Conservation (phyloP, 305 asterid species). For the Ilex paraguariensis region DNA sequence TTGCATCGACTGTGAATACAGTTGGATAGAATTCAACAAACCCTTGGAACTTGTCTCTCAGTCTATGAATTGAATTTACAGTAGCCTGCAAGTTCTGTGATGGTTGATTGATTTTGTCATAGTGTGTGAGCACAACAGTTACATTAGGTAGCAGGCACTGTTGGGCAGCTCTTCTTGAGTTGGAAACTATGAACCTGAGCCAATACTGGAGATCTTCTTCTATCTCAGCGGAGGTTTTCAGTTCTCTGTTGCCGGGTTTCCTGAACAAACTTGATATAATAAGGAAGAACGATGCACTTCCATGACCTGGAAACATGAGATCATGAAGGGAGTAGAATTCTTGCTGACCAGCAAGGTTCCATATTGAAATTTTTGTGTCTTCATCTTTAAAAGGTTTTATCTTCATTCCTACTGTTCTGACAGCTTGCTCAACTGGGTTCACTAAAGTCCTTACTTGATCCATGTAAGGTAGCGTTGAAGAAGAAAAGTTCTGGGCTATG, state of each 20-base stretch:
- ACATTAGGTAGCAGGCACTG: constrained; percentile 81
- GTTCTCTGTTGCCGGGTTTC: constrained; percentile 59
- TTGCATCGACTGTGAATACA: constrained; percentile 81
- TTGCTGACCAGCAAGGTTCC: constrained; percentile 84
- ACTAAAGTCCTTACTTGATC: constrained; percentile 68
- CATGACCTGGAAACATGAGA: constrained; percentile 82
- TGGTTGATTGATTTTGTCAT: constrained; percentile 53
- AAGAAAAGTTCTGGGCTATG: constrained; percentile 50
- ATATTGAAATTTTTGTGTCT: constrained; percentile 61
- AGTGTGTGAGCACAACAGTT: constrained; percentile 72
- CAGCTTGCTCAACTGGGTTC: constrained; percentile 80
- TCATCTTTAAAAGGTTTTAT: constrained; percentile 59
- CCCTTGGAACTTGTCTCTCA: constrained; percentile 61
- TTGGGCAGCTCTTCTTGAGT: constrained; percentile 62
- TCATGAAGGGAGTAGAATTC: constrained; percentile 64
- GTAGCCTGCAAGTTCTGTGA: constrained; percentile 41
- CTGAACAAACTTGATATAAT: constrained; percentile 58
- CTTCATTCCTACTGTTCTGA: constrained; percentile 55
- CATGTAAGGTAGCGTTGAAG: constrained; percentile 49
- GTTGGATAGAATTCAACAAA: constrained; percentile 72
- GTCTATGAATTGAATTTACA: constrained; percentile 37
- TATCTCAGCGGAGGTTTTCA: constrained; percentile 42
- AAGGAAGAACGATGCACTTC: constrained; percentile 62
- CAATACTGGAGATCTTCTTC: constrained; percentile 83
- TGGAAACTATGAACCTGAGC: constrained; percentile 74